A percentile compares a stretch with the other conserved stretches of the same genome.
These are phyloP conservation scores for Oryza glumipatula DNA, from an alignment of 176 grass and related monocot genomes.

Conservation along the genomic window DNA sequence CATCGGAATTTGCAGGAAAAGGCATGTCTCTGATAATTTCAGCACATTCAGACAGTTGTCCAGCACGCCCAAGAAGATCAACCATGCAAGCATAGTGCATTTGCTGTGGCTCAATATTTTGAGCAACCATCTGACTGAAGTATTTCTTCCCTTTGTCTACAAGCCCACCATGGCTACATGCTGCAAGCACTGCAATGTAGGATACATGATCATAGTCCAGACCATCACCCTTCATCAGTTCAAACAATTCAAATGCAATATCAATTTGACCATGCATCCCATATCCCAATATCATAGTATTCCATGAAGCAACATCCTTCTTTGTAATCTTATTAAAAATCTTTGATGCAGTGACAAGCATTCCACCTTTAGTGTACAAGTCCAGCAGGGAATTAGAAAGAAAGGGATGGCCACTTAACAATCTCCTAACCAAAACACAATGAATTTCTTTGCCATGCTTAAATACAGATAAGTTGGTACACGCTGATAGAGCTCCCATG, in stretches of 20 bases:
- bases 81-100: constrained; percentile 97
- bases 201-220: constrained; percentile 84
- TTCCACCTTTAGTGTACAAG: constrained; percentile 80
- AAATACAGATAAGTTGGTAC: constrained; percentile 71
- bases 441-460: constrained; percentile 88
- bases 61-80: constrained; percentile 84
- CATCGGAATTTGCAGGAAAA: constrained; percentile 75
- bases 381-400: constrained; percentile 73
- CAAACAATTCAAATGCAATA: constrained; percentile 67
- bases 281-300: constrained; percentile 79
- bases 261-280: constrained; percentile 74
- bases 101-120: constrained; percentile 68
- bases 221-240: constrained; percentile 65
- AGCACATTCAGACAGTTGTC: constrained; percentile 56
- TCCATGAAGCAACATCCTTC: constrained; percentile 86
- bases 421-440: constrained; percentile 65
- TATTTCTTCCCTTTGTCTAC: constrained; percentile 78
- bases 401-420: constrained; percentile 55
- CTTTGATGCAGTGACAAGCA: constrained; percentile 63
- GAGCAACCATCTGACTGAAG: constrained; percentile 72
- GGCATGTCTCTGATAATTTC: constrained; percentile 81
- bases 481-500: constrained; percentile 75
- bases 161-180: constrained; percentile 80
- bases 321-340: constrained; percentile 62
- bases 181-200: constrained; percentile 80